Percentiles rank a stretch among this genome's conserved stretches.
phyloP scores from a whole-genome alignment of 2,329 filamentous ascomycete species.

The Diaporthe eres region DNA sequence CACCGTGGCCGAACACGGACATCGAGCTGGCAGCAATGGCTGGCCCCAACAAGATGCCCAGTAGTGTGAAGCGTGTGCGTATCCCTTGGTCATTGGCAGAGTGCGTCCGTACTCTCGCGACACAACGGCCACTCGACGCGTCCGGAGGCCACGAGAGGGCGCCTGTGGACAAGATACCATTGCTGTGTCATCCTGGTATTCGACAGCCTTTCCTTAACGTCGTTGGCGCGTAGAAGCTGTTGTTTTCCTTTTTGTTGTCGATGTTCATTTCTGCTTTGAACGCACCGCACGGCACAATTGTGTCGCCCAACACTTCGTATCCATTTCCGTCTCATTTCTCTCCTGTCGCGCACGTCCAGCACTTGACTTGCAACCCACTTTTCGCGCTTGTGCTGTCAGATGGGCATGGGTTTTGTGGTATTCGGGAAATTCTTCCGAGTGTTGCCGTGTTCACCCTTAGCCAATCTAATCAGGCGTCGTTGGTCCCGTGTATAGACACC shows the following conservation, averaged over 20 bases:
- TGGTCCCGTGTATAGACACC: not conserved
- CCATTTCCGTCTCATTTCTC: not conserved
- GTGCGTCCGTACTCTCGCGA: not conserved
- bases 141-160: not conserved
- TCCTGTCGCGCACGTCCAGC: not conserved
- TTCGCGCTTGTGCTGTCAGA: not conserved
- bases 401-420: not conserved
- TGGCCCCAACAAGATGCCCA: not conserved
- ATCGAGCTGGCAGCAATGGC: not conserved
- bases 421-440: not conserved
- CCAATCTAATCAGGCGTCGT: not conserved
- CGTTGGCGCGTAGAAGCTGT: not conserved
- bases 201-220: not conserved
- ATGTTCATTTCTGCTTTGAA: not conserved
- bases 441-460: not conserved
- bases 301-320: not conserved
- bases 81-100: no score
- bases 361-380: not conserved
- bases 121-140: no score
- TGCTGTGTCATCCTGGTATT: not conserved
- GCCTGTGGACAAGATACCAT: no score
- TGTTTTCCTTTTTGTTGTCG: not conserved
- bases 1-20: constrained; percentile 22
- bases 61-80: not conserved
- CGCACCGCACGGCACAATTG: not conserved